Evolutionary conservation across 805 yeast species (phyloP).

Genomic region (Teunomyces atbi): DNA sequence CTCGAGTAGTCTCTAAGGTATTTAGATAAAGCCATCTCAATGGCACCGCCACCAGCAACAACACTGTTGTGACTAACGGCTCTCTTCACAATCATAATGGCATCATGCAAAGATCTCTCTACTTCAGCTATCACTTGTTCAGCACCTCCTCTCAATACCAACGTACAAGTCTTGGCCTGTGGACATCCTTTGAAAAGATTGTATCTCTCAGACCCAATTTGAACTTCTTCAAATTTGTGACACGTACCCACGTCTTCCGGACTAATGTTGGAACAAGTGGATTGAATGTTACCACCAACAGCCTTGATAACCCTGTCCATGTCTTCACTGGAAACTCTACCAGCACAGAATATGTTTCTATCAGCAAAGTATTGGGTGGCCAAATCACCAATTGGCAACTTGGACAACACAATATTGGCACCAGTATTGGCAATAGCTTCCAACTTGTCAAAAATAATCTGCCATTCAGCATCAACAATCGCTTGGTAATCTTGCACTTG

Average conservation of each 20-base stretch:
- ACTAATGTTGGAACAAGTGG: conserved; percentile 67
- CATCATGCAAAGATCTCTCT: conserved; percentile 96
- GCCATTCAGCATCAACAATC: conserved; percentile 99
- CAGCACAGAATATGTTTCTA: conserved; percentile 94
- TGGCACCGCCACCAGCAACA: conserved; percentile 99
- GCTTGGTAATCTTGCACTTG: conserved; percentile 93
- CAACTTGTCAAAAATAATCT: conserved; percentile 81
- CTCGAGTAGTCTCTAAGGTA: conserved; percentile 83
- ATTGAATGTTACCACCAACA: conserved; percentile 87
- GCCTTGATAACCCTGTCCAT: conserved; percentile 91
- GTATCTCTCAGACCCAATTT: conserved; percentile 94
- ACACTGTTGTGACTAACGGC: conserved; percentile 82
- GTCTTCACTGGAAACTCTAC: conserved; percentile 86
- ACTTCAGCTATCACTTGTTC: conserved; percentile 98
- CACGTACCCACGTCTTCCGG: conserved; percentile 81
- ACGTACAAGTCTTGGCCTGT: conserved; percentile 87
- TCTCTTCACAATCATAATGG: conserved; percentile 96
- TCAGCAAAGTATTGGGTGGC: conserved; percentile 99
- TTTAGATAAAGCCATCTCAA: conserved; percentile 94
- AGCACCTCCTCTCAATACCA: conserved; percentile 94
- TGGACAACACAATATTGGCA: conserved; percentile 89
- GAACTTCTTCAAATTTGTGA: conserved; percentile 83
- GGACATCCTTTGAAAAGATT: conserved; percentile 93
- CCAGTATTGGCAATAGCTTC: conserved; percentile 81
- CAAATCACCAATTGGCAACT: conserved; percentile 94